Conservation (phyloP, 768 basidiomycete genomes). For the Porpolomopsis calyptriformis region DNA sequence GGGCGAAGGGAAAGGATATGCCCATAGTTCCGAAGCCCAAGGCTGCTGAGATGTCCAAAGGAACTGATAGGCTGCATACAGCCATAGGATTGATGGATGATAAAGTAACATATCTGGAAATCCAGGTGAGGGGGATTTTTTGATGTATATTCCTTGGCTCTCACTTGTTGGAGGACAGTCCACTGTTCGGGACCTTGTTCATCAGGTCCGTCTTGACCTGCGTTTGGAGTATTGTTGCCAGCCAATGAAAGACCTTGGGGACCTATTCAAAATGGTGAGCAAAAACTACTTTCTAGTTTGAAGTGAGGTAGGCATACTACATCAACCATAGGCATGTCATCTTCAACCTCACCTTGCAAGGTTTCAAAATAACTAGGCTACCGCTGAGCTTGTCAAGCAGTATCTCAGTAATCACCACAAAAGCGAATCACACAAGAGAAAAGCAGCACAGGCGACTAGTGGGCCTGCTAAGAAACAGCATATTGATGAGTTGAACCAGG, state of each 20-base stretch:
- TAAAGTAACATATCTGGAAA: background rate
- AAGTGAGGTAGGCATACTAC: background rate
- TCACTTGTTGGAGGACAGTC: background rate
- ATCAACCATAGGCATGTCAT: background rate
- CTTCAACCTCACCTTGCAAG: background rate
- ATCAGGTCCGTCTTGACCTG: background rate
- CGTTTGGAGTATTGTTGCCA: background rate
- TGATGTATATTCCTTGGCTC: background rate
- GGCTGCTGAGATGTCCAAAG: background rate
- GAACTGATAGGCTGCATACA: background rate
- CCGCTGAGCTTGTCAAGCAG: background rate
- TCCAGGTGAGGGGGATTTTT: background rate
- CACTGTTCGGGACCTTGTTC: slow-evolving; percentile 1
- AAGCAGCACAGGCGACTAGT: background rate
- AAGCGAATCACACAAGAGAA: background rate
- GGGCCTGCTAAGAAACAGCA: background rate
- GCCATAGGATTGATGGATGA: background rate
- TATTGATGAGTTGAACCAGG: background rate
- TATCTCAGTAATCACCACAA: background rate
- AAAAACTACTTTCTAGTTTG: background rate
- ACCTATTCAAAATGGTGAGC: background rate
- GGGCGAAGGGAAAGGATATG: background rate
- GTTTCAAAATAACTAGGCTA: background rate
- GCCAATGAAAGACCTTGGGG: background rate
- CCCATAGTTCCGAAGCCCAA: background rate